Percentiles rank a stretch among this genome's conserved stretches.
Evolutionary conservation across 2,329 filamentous ascomycete genomes (phyloP).

Genomic region (Akanthomyces uredinophilus): DNA sequence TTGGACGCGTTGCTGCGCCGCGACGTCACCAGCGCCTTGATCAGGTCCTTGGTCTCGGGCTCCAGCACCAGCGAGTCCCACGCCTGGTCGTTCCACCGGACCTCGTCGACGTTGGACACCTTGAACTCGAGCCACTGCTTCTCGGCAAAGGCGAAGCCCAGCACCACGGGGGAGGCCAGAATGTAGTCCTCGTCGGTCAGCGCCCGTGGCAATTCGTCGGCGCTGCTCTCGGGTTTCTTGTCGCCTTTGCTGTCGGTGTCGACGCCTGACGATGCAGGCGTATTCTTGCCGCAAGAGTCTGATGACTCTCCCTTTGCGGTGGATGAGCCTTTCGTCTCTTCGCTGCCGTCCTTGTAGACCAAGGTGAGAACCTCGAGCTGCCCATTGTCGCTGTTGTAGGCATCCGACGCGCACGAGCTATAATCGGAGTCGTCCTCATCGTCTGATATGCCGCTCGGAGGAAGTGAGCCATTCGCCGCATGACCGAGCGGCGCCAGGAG

Average conservation of each 20-base stretch:
- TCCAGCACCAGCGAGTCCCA: slow-evolving; percentile 77
- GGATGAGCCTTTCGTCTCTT: slow-evolving; percentile 9
- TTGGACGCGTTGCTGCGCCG: slow-evolving; percentile 78
- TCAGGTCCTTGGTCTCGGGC: slow-evolving; percentile 56
- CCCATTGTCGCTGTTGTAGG: slow-evolving; percentile 33
- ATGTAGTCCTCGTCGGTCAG: slow-evolving; percentile 82
- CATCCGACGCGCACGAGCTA: slow-evolving; percentile 37
- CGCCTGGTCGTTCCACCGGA: slow-evolving; percentile 77
- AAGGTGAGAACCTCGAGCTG: slow-evolving; percentile 46
- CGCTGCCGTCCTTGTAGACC: slow-evolving; percentile 38
- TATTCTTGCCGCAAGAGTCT: slow-evolving; percentile 8
- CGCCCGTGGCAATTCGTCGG: slow-evolving; percentile 33
- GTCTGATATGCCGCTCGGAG: slow-evolving; percentile 61
- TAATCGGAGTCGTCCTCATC: slow-evolving; percentile 36
- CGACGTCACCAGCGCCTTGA: slow-evolving; percentile 72
- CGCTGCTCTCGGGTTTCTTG: slow-evolving; percentile 17
- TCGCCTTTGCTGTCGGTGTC: neutral
- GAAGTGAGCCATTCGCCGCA: slow-evolving; percentile 21
- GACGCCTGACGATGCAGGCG: slow-evolving; percentile 1
- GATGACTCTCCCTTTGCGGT: slow-evolving; percentile 17
- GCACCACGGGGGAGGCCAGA: slow-evolving; percentile 75
- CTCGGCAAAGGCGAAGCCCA: slow-evolving; percentile 82
- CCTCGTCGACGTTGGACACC: slow-evolving; percentile 72
- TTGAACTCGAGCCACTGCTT: slow-evolving; percentile 89
- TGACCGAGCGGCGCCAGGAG: slow-evolving; percentile 64